Conservation (phyloP, 768 basidiomycete species). For the Pleurotus citrinopileatus region DNA sequence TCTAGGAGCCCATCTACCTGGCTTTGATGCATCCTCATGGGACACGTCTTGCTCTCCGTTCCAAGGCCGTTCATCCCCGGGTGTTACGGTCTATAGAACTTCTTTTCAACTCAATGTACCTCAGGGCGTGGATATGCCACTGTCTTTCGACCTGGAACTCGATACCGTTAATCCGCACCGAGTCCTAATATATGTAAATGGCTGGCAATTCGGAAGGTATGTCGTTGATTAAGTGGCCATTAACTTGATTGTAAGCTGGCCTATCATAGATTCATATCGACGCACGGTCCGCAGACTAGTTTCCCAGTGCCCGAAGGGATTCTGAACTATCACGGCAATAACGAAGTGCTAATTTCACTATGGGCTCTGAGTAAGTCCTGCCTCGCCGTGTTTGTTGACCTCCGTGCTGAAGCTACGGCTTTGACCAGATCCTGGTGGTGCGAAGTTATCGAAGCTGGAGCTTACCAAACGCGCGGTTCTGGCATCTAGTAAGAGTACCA, state of each 20-base stretch:
- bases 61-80: slow-evolving; percentile 43
- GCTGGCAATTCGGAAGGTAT: slow-evolving; percentile 70
- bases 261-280: slow-evolving; percentile 29
- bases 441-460: slow-evolving; percentile 25
- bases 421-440: slow-evolving; percentile 23
- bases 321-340: slow-evolving; percentile 31
- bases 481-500: slow-evolving; percentile 27
- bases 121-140: slow-evolving; percentile 45
- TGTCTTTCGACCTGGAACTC: slow-evolving; percentile 59
- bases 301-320: slow-evolving; percentile 42
- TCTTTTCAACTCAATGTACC: slow-evolving; percentile 55
- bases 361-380: slow-evolving; percentile 30
- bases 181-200: slow-evolving; percentile 66
- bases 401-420: not conserved
- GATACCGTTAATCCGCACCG: slow-evolving; percentile 50
- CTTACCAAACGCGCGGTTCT: slow-evolving; percentile 25
- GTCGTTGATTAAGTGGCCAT: no score
- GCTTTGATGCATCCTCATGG: slow-evolving; percentile 56
- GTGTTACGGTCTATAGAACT: slow-evolving; percentile 64
- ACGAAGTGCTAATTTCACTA: slow-evolving; percentile 30
- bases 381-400: not conserved
- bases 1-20: slow-evolving; percentile 55
- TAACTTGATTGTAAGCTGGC: no score
- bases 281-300: slow-evolving; percentile 42
- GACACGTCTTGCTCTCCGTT: slow-evolving; percentile 41